Conservation (phyloP, 768 basidiomycete genomes). For the Hygrocybe coccinea region DNA sequence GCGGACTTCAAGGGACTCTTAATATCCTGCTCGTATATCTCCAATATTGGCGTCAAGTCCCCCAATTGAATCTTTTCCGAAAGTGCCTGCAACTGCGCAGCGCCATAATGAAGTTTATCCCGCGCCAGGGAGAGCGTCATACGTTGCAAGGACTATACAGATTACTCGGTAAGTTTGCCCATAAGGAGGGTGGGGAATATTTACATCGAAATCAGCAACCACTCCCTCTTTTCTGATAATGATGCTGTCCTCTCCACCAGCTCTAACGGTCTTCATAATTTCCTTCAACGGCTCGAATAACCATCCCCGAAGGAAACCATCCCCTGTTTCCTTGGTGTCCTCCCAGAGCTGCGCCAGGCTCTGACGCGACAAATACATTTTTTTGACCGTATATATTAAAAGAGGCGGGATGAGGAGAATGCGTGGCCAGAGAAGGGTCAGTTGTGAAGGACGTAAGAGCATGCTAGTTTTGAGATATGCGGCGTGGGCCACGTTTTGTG, state of each 20-base stretch:
- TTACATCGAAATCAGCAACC: constrained; percentile 76
- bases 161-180: neutral
- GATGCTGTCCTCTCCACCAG: constrained; percentile 68
- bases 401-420: constrained; percentile 73
- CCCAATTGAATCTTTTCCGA: constrained; percentile 66
- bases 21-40: constrained; percentile 90
- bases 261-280: constrained; percentile 76
- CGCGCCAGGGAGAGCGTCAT: constrained; percentile 84
- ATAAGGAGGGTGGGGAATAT: constrained; percentile 16
- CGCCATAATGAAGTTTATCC: constrained; percentile 68
- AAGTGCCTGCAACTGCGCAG: constrained; percentile 60
- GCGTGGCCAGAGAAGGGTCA: constrained; percentile 77
- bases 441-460: constrained; percentile 62
- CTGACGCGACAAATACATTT: constrained; percentile 54
- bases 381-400: constrained; percentile 44
- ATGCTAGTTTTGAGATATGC: constrained; percentile 27
- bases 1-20: constrained; percentile 80
- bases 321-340: constrained; percentile 63
- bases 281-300: constrained; percentile 80
- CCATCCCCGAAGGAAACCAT: constrained; percentile 77
- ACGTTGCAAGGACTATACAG: constrained; percentile 82
- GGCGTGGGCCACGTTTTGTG: constrained; percentile 26
- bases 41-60: constrained; percentile 80
- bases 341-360: constrained; percentile 49
- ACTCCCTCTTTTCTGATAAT: constrained; percentile 81